Base-by-base conservation (phyloP, 768 basidiomycete species). In the Kwoniella europaea region DNA sequence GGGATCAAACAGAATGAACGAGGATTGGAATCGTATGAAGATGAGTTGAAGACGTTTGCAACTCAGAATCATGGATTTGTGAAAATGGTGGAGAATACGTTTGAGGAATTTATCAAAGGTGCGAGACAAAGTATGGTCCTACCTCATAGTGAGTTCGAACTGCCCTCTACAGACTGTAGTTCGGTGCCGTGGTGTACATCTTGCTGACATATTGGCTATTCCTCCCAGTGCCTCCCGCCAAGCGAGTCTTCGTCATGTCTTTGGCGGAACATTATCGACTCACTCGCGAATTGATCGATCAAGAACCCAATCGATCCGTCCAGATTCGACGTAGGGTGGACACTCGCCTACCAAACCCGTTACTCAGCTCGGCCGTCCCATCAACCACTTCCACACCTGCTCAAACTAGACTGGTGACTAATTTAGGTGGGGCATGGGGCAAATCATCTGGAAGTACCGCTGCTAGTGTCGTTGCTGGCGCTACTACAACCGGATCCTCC, bases 251-350 rank as follows among this genome's bases (percentile, higher is more conserved):
- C 80, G 92, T 94, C 4, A 88, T 85, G 35, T 41, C 64, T 18
- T 70, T 97, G 22, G 92, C 93, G 1, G 85, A 87, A 7, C 84
- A 90, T 4, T 98, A 96, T 80, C 87, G 92, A 20, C 88, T 98
- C 81, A 91, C 92, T 71, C 89, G 91, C 0, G 88, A 91, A 75
- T 89, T 94, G 86, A 88, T 99, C 20, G 96, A 98, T 81, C 91
- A 91, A 76, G 96, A 97, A 76, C 96, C 96, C 0, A 88, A 91
- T 78, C 64, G 74, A 69, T 91, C 92, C 74, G 91, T 96, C 1
- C 91, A 93, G 79, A 88, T 97, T 59, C 85, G 92, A 61, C 87
- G 92, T 43, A 88, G 93, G 15, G 84, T 94, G 58, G 94, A 97
- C 81, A 91, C 93, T 0, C 89, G 92, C 24, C 84, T 92, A 5